Base-by-base conservation (phyloP, 352 stramenopile genomes). In the Phytophthora europaea region DNA sequence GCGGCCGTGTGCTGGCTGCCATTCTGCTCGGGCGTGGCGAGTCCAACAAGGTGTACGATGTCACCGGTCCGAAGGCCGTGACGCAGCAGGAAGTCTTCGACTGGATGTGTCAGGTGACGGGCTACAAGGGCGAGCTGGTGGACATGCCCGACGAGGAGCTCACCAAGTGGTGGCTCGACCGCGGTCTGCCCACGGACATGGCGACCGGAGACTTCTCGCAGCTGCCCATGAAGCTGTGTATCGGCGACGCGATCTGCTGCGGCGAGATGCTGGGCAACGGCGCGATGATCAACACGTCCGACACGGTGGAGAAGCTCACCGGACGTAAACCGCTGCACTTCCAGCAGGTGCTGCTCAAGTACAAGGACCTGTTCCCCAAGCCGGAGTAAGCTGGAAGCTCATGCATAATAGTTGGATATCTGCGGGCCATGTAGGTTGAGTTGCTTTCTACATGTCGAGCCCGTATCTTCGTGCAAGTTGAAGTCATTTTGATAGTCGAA, bases 131-230 rank as follows among this genome's bases (percentile, higher is more conserved):
- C 15, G 48, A 72, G 50, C 38, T 52, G 22, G 65, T 66, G 2
- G 65, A 78, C 62, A 76, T 81, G 74, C 43, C 70, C 4, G 74
- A 81, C 48, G 70, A 78, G n/a, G 65, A 81, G 26, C 57, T 81
- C 2, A 65, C 67, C 22, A 48, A 70, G 57, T 79, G 59, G 67
- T 75, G 67, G 68, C 57, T 76, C 3, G 67, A 73, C 62, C 72
- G 28, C 36, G 67, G 72, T 10, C 57, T 79, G 52, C 72, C 72
- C 6, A 66, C 52, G 10, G 53, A 70, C 53, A 71, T 76, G 52
- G 70, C 65, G 26, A 74, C 67, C 2, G 72, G 70, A 8, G 65
- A 74, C 28, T 79, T 76, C 63, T 73, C 67, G 18, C 43, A 76
- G 15, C 58, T 79, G 4, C 73, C 68, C 0, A 79, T 79, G 73